Base-by-base conservation (phyloP, 805 yeast genomes). In the Ogataea angusta region DNA sequence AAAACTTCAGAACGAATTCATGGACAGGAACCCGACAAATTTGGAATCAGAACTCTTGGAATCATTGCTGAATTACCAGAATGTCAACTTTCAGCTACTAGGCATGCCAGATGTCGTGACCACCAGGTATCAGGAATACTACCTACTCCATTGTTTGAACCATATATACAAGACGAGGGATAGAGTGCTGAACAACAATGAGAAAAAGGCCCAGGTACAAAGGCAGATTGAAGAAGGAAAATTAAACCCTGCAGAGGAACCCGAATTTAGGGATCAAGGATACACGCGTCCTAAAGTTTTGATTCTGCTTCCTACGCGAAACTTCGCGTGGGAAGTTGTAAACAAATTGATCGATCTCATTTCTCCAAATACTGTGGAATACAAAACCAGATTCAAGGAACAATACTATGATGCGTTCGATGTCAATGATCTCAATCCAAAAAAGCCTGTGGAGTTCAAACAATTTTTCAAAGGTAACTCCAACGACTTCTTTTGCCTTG, bases 231-330 rank as follows among this genome's bases (percentile, higher is more conserved):
- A 67, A 18, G 76, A 72, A 36, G 68, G 66, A 2, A 42, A 42
- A 10, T 25, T 47, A 3, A 54, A 53, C 3, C 56, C 55, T 4
- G 52, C 49, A 12, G 50, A 54, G 17, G 80, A 75, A 45, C 76
- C 76, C 10, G 95, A 87, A 53, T 72, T 74, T 48, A 68, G 95
- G 41, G 99, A 93, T 60, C 98, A 93, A 62, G 98, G 99, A 21
- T 93, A 88, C 60, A 90, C 96, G 0, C 73, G 98, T 47, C 95
- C 99, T 1, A 90, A 89, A 55, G 89, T 84, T 2, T 65, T 93
- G 41, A 77, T 91, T 5, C 63, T 93, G 18, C 66, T 87, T 29
- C 98, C 99, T 10, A 87, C 96, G 0, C 75, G 96, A 55, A 75
- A 88, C 50, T 67, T 82, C 8, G 88, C 93, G 19, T 81, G 77